Evolutionary conservation across 306 rosid genomes (phyloP).

Genomic region (Argentina anserina): DNA sequence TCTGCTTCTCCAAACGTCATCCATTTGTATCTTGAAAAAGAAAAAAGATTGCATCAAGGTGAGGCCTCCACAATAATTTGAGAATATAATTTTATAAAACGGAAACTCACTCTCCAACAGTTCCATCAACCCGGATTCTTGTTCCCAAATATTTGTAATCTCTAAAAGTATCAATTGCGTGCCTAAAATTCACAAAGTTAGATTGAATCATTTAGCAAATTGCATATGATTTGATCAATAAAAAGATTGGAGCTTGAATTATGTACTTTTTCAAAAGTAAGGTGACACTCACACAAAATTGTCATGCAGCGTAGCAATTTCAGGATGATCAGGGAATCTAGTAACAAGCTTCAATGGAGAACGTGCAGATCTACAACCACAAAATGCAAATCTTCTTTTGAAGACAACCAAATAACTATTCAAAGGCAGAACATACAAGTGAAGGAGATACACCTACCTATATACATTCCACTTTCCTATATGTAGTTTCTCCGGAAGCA

Average conservation of each 20-base stretch:
- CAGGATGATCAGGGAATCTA: constrained; percentile 79
- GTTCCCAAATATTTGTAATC: constrained; percentile 95
- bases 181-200: constrained; percentile 54
- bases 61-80: constrained; percentile 21
- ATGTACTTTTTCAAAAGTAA: constrained; percentile 7
- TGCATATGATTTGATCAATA: neutral
- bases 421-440: constrained; percentile 16
- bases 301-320: constrained; percentile 83
- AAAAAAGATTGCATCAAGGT: constrained; percentile 22
- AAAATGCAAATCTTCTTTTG: constrained; percentile 5
- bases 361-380: constrained; percentile 55
- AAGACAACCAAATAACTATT: neutral
- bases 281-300: constrained; percentile 79
- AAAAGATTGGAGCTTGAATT: neutral
- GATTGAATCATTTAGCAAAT: constrained; percentile 28
- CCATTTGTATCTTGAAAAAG: constrained; percentile 80
- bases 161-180: constrained; percentile 65
- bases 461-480: constrained; percentile 96
- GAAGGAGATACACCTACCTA: constrained; percentile 48
- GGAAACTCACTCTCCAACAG: constrained; percentile 86
- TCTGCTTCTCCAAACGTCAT: constrained; percentile 96
- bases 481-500: constrained; percentile 90
- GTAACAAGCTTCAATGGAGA: constrained; percentile 78
- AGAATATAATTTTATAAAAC: neutral
- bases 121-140: constrained; percentile 85